These are phyloP conservation scores for Meyerozyma guilliermondii DNA, from an alignment of 1,139 yeast genomes.

Conservation along the genomic window DNA sequence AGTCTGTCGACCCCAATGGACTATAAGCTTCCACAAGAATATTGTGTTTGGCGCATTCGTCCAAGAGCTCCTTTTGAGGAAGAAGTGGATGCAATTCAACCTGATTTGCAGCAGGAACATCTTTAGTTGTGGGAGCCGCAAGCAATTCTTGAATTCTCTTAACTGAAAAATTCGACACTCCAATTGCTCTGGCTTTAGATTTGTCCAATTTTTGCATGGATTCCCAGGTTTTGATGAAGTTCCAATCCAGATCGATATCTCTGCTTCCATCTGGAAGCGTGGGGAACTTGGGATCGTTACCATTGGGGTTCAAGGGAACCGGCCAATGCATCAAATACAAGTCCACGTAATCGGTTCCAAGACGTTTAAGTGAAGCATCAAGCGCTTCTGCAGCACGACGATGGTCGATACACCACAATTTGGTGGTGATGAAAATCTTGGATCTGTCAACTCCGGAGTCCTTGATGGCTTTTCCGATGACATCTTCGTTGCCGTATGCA, in stretches of 20 bases:
- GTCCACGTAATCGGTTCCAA: conserved; percentile 79
- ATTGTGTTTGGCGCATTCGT: conserved; percentile 47
- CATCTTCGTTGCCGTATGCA: conserved; percentile 13
- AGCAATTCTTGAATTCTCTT: conserved; percentile 12
- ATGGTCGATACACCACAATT: conserved; percentile 70
- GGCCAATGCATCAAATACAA: conserved; percentile 91
- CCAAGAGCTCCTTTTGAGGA: conserved; percentile 62
- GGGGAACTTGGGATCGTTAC: conserved; percentile 1
- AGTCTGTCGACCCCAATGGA: conserved; percentile 69
- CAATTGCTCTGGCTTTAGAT: conserved; percentile 14
- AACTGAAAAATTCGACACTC: conserved; percentile 16
- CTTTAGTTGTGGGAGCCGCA: conserved; percentile 12
- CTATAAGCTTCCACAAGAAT: conserved; percentile 72
- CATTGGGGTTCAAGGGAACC: conserved; percentile 6
- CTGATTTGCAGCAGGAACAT: conserved; percentile 70
- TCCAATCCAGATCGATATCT: conserved; percentile 6
- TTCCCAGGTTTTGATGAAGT: conserved; percentile 10
- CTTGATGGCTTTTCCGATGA: conserved; percentile 18
- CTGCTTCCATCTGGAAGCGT: conserved; percentile 3
- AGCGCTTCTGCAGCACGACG: conserved; percentile 55
- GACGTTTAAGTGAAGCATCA: conserved; percentile 55
- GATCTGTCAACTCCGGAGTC: conserved; percentile 67
- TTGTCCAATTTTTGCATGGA: conserved; percentile 10
- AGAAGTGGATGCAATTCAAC: conserved; percentile 72
- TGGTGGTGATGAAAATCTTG: conserved; percentile 74